Percentiles rank a stretch among this genome's conserved stretches.
phyloP scores from a whole-genome alignment of 495 filamentous ascomycete genomes.

The Aspergillus sclerotiicarbonarius region DNA sequence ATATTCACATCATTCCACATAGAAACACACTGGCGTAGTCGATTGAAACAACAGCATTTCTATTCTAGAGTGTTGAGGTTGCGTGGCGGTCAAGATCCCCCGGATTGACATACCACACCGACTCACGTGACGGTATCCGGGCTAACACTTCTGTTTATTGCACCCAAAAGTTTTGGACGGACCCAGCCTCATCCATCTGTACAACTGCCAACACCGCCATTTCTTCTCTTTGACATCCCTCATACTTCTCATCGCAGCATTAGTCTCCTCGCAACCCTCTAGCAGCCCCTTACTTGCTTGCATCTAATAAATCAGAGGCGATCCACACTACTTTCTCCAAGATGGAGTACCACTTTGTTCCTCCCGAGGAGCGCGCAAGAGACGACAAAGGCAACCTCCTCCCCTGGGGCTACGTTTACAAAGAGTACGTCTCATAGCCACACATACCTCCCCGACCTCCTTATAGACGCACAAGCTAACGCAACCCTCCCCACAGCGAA shows the following conservation, averaged over 20 bases:
- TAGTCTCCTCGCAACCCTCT: neutral
- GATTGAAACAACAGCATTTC: too few relatives aligned
- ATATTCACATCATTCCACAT: too few relatives aligned
- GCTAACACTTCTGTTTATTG: constrained; percentile 27
- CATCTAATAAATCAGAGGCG: neutral
- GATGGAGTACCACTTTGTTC: constrained; percentile 67
- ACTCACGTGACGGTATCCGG: constrained; percentile 24
- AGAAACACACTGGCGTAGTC: too few relatives aligned
- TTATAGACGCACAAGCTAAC: constrained; percentile 12
- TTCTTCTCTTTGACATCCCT: neutral
- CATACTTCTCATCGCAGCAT: neutral
- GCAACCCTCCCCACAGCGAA: constrained; percentile 31
- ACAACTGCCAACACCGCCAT: neutral
- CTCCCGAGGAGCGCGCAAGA: constrained; percentile 59
- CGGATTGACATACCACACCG: neutral
- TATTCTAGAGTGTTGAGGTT: too few relatives aligned
- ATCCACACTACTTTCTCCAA: constrained; percentile 3
- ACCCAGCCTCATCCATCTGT: neutral
- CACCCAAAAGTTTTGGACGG: constrained; percentile 24
- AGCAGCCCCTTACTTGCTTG: neutral
- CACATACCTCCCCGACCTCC: constrained; percentile 13
- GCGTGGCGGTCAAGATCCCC: too few relatives aligned
- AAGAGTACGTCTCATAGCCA: constrained; percentile 46
- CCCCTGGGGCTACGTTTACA: constrained; percentile 61
- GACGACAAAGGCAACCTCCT: constrained; percentile 58